A percentile compares a stretch with the other conserved stretches of the same genome.
Conservation (phyloP, 2,329 filamentous ascomycete species). For the Stemphylium beticola region DNA sequence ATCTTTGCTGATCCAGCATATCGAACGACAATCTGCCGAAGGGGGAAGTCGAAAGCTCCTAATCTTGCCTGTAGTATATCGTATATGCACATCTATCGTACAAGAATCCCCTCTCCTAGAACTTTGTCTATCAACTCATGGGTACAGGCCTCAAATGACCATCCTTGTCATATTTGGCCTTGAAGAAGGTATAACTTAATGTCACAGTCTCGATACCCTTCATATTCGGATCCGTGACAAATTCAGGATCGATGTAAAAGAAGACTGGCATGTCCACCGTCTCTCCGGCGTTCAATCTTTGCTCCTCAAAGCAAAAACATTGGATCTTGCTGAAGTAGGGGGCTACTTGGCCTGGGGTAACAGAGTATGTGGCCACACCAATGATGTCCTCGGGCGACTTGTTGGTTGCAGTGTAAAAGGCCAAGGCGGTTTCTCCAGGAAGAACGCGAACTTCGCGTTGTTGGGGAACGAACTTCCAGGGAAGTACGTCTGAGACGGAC, state of each 20-base stretch:
- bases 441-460: slow-evolving; percentile 95
- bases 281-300: slow-evolving; percentile 91
- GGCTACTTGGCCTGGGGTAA: slow-evolving; percentile 92
- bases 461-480: slow-evolving; percentile 97
- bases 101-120: slow-evolving; percentile 15
- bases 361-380: slow-evolving; percentile 95
- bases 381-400: slow-evolving; percentile 91
- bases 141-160: slow-evolving; percentile 69
- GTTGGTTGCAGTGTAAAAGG: slow-evolving; percentile 98
- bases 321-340: slow-evolving; percentile 99
- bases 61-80: background rate
- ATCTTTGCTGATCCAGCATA: too few relatives aligned
- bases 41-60: too few relatives aligned
- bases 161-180: slow-evolving; percentile 84
- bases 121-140: slow-evolving; percentile 25
- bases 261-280: slow-evolving; percentile 99
- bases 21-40: too few relatives aligned
- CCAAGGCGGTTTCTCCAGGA: slow-evolving; percentile 93
- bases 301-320: slow-evolving; percentile 98
- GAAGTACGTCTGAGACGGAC: slow-evolving; percentile 90
- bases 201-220: slow-evolving; percentile 93
- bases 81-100: background rate
- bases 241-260: slow-evolving; percentile 97
- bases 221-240: slow-evolving; percentile 92
- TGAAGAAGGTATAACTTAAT: slow-evolving; percentile 97